Evolutionary conservation across 352 stramenopile species (phyloP).

Genomic region (Thalassiosira hispida): DNA sequence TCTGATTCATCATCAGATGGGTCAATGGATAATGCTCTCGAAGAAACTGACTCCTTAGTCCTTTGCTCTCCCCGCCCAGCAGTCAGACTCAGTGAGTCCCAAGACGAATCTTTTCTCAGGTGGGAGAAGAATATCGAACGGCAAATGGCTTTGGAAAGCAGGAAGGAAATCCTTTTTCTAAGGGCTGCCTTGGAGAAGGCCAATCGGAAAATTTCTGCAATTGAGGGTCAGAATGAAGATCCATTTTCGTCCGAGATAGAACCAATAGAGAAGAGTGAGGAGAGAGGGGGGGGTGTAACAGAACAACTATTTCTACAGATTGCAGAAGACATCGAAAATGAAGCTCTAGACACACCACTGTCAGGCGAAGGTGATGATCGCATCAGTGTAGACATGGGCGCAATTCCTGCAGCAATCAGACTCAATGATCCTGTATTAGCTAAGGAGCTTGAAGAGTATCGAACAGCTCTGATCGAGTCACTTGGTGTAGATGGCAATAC

Average conservation of each 20-base stretch:
- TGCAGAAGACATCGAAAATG: slow-evolving; percentile 39
- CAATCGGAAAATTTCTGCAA: slow-evolving; percentile 62
- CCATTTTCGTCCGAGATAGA: slow-evolving; percentile 58
- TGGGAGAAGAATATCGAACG: slow-evolving; percentile 51
- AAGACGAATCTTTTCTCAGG: slow-evolving; percentile 46
- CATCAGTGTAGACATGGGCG: not conserved
- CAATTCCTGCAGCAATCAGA: slow-evolving; percentile 15
- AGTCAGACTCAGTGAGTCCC: slow-evolving; percentile 38
- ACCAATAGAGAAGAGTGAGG: slow-evolving; percentile 44
- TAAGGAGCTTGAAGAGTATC: slow-evolving; percentile 62
- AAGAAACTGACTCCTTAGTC: slow-evolving; percentile 25
- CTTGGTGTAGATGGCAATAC: not conserved
- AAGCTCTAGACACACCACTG: slow-evolving; percentile 7
- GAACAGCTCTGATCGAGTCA: slow-evolving; percentile 40
- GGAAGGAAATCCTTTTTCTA: slow-evolving; percentile 59
- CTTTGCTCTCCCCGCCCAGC: slow-evolving; percentile 24
- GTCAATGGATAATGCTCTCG: slow-evolving; percentile 19
- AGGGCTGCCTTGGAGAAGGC: slow-evolving; percentile 71
- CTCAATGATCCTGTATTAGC: slow-evolving; percentile 52
- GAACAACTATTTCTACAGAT: slow-evolving; percentile 49
- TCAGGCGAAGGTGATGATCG: slow-evolving; percentile 17
- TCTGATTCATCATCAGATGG: slow-evolving; percentile 46
- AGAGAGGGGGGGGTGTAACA: slow-evolving; percentile 27
- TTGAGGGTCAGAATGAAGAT: slow-evolving; percentile 52
- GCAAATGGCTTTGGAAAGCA: slow-evolving; percentile 43